Conservation (phyloP, 768 basidiomycete genomes). For the Termitomyces eurrhizus region DNA sequence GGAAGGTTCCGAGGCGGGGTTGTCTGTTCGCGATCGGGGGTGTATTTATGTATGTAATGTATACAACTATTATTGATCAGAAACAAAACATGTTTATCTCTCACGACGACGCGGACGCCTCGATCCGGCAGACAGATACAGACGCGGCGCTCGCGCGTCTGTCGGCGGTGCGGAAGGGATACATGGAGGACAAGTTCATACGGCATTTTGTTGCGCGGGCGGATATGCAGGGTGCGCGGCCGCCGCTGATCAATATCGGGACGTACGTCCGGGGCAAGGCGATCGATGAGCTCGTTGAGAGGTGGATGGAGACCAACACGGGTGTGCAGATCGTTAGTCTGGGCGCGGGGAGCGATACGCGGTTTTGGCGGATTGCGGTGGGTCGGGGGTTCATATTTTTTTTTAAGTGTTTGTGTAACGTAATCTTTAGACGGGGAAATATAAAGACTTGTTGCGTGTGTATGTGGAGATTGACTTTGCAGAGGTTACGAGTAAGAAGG, state of each 20-base stretch:
- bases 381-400: conserved; percentile 29
- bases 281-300: conserved; percentile 71
- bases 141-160: conserved; percentile 82
- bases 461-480: conserved; percentile 94
- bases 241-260: conserved; percentile 93
- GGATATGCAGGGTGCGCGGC: conserved; percentile 55
- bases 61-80: no score
- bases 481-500: conserved; percentile 80
- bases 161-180: conserved; percentile 81
- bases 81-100: no score
- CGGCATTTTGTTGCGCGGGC: conserved; percentile 62
- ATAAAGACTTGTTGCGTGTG: conserved; percentile 41
- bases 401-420: no score
- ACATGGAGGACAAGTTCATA: conserved; percentile 76
- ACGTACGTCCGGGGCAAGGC: conserved; percentile 83
- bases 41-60: no score
- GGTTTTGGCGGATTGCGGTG: conserved; percentile 90
- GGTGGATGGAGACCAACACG: conserved; percentile 48
- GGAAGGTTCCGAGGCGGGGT: no score
- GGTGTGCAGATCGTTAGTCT: conserved; percentile 89
- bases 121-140: conserved; percentile 74
- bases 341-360: conserved; percentile 93
- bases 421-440: conserved; percentile 51
- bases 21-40: no score
- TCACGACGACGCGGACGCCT: conserved; percentile 45